Conservation (phyloP, 176 grass and related monocot species). For the Eragrostis nindensis region DNA sequence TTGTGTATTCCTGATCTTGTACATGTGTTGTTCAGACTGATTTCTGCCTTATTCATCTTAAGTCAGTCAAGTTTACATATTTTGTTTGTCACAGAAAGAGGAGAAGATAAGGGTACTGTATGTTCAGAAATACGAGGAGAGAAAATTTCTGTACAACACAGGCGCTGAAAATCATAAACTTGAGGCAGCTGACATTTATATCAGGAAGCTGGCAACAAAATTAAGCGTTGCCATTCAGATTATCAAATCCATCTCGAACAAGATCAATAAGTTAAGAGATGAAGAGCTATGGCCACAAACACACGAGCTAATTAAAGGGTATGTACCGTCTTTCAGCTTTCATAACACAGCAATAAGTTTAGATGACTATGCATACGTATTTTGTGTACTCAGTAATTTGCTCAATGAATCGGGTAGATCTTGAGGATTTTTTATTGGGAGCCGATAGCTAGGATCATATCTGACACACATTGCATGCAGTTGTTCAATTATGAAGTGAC, state of each 20-base stretch:
- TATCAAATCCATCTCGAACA: conserved; percentile 56
- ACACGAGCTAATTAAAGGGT: conserved; percentile 64
- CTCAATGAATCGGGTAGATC: not conserved
- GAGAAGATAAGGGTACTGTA: conserved; percentile 63
- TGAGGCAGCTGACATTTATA: conserved; percentile 42
- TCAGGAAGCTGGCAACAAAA: conserved; percentile 58
- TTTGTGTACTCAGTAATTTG: not conserved
- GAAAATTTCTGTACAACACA: conserved; percentile 23
- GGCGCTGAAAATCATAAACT: conserved; percentile 61
- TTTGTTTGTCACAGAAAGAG: conserved; percentile 49
- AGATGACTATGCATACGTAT: not conserved
- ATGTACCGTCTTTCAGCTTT: conserved; percentile 39
- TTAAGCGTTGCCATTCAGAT: conserved; percentile 56
- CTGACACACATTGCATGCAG: not conserved
- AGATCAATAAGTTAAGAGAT: conserved; percentile 71
- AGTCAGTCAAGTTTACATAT: conserved; percentile 20
- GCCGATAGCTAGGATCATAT: not conserved
- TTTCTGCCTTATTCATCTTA: conserved; percentile 16
- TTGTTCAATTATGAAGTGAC: not conserved
- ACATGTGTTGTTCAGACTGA: not conserved
- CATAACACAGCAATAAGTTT: not conserved
- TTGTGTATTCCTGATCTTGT: not conserved
- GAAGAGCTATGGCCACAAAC: conserved; percentile 70
- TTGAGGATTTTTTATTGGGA: not conserved
- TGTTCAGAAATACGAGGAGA: conserved; percentile 37